Evolutionary conservation across 2,329 filamentous ascomycete species (phyloP).

Genomic region (Fusarium circinatum): DNA sequence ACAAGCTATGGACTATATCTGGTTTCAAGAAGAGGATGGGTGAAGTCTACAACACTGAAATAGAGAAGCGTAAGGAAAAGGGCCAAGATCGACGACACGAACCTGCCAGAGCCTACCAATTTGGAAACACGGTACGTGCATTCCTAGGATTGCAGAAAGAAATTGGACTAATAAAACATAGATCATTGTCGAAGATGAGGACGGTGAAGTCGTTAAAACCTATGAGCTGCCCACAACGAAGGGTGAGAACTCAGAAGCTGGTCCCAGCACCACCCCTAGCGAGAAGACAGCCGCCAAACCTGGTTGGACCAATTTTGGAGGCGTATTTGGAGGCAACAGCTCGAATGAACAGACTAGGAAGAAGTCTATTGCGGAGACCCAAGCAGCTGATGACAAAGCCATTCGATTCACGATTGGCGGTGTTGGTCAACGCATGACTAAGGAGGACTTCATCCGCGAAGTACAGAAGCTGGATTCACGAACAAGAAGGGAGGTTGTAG

Average conservation of each 20-base stretch:
- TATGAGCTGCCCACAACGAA: slow-evolving; percentile 76
- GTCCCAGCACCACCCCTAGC: slow-evolving; percentile 51
- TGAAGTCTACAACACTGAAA: slow-evolving; percentile 67
- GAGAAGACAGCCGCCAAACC: slow-evolving; percentile 54
- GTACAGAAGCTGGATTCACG: slow-evolving; percentile 77
- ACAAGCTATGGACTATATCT: slow-evolving; percentile 49
- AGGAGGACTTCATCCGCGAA: slow-evolving; percentile 80
- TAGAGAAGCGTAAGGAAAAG: slow-evolving; percentile 71
- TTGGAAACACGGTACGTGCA: slow-evolving; percentile 75
- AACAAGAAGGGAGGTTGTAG: slow-evolving; percentile 65
- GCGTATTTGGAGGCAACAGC: slow-evolving; percentile 25
- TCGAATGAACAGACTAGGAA: slow-evolving; percentile 52
- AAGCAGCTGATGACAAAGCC: slow-evolving; percentile 73
- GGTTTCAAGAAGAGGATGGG: slow-evolving; percentile 62
- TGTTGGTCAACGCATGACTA: slow-evolving; percentile 79
- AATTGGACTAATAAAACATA: slow-evolving; percentile 52
- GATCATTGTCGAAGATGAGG: slow-evolving; percentile 88
- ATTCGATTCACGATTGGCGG: slow-evolving; percentile 82
- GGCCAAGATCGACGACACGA: slow-evolving; percentile 72
- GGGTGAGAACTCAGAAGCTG: slow-evolving; percentile 45
- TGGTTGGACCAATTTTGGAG: slow-evolving; percentile 62
- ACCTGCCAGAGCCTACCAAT: slow-evolving; percentile 85
- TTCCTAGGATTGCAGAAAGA: background rate
- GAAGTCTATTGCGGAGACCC: slow-evolving; percentile 55
- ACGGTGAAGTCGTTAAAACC: slow-evolving; percentile 86